These are phyloP conservation scores for Chamaenerion angustifolium DNA, from an alignment of 345 rosid species.

Conservation along the genomic window DNA sequence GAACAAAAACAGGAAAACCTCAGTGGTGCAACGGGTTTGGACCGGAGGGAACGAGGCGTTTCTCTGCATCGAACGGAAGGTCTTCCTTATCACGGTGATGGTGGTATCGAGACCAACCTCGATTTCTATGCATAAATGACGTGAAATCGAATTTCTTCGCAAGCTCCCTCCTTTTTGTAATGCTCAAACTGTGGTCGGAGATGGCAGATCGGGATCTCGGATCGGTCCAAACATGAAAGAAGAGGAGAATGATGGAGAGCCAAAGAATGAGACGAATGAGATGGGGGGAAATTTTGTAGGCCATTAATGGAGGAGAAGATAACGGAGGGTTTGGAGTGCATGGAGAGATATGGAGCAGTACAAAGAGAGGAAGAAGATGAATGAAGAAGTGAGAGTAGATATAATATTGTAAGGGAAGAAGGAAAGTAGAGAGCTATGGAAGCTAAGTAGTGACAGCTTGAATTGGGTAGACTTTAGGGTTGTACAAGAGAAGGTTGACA, in stretches of 20 bases:
- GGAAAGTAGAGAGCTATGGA: too few species aligned
- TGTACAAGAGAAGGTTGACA: too few species aligned
- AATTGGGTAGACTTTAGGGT: too few species aligned
- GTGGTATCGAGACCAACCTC: neutral
- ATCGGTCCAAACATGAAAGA: constrained; percentile 13
- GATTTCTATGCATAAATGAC: constrained; percentile 22
- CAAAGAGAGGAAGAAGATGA: constrained; percentile 1
- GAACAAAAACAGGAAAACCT: constrained; percentile 7
- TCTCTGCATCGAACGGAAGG: constrained; percentile 38
- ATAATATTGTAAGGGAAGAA: too few species aligned
- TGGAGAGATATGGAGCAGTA: constrained; percentile 1
- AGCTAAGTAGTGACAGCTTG: too few species aligned
- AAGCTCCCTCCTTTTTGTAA: constrained; percentile 22
- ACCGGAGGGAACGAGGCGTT: constrained; percentile 82
- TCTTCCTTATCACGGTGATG: neutral
- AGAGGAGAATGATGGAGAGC: constrained; percentile 11
- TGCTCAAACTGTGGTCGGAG: neutral
- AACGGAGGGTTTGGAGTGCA: constrained; percentile 3
- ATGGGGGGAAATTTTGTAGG: neutral
- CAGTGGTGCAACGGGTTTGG: constrained; percentile 93
- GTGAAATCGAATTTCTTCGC: constrained; percentile 39
- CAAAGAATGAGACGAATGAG: constrained; percentile 5
- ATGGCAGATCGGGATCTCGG: neutral
- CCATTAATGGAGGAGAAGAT: constrained; percentile 3
- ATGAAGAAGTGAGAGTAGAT: neutral